Evolutionary conservation across 345 rosid genomes (phyloP).

Genomic region (Punica granatum): DNA sequence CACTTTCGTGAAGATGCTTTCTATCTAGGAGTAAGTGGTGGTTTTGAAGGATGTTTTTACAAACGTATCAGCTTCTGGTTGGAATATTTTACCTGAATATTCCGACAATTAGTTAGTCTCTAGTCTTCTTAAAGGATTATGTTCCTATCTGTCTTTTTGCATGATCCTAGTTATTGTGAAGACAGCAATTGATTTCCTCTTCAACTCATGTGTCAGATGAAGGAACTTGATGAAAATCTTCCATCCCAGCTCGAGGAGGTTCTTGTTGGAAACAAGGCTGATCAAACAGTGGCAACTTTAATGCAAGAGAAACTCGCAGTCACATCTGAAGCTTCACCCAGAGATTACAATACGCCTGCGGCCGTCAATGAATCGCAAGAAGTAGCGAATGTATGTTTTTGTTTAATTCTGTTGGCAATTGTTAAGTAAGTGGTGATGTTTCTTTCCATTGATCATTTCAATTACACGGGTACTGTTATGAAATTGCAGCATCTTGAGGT

Average conservation of each 20-base stretch:
- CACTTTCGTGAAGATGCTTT: not conserved
- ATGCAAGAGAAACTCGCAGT: constrained; percentile 17
- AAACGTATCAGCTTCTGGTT: not conserved
- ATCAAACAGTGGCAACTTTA: constrained; percentile 17
- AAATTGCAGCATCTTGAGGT: constrained; percentile 17
- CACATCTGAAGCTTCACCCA: constrained; percentile 24
- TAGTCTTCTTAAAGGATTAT: not conserved
- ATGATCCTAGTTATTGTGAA: not conserved
- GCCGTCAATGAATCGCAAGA: constrained; percentile 16
- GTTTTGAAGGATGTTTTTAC: not conserved
- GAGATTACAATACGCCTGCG: constrained; percentile 6
- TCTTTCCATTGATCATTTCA: not conserved
- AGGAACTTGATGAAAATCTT: constrained; percentile 59
- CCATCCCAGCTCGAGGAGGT: constrained; percentile 56
- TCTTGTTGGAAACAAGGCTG: constrained; percentile 23
- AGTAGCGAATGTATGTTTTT: constrained; percentile 18
- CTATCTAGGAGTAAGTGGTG: not conserved
- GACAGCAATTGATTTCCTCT: not conserved
- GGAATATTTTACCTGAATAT: not conserved
- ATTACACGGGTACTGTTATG: not conserved
- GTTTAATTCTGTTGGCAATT: constrained; percentile 2
- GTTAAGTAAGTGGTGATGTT: not conserved
- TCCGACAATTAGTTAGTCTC: not conserved
- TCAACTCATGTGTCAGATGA: constrained; percentile 33
- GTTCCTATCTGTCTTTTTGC: not conserved